Base-by-base conservation (phyloP, 2,329 filamentous ascomycete genomes). In the Monascus ruber region DNA sequence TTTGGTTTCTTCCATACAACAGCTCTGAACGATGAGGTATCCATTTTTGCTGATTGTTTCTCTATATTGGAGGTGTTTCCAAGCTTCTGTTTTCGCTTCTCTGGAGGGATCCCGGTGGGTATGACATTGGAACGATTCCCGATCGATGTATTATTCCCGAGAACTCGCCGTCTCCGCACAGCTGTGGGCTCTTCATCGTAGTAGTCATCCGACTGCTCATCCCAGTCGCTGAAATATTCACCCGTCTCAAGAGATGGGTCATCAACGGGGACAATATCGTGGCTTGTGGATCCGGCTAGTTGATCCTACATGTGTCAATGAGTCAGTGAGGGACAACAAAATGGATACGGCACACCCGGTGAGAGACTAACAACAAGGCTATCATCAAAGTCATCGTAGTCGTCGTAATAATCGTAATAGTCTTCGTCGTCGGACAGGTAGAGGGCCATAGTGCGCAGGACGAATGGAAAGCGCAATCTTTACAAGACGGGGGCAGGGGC, bases 161-260 rank as follows among this genome's bases (percentile, higher is more conserved):
- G 47, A 34, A 48, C 25, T 6, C 51, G 45, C 24, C 46, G 47
- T 33, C 43, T 39, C 24, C 47, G 49, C 6, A 55, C 48, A 28
- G 57, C 52, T 4, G 56, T 59, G 10, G 63, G 57, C 28, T 67
- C 64, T 38, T 66, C 62, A 33, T 68, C 64, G 41, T 63, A 60
- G 46, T 65, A 67, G 42, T 68, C 64, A 38, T 68, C 64, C 9
- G 64, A 62, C 34, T 65, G 59, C 26, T 67, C 65, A 34, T 66
- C 64, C 63, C 64, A 68, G 45, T 69, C 66, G 37, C 60, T 64
- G 48, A 55, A 64, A 35, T 58, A 60, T 8, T 66, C 63, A 38
- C 59, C 54, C 5, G 57, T 44, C 29, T 69, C 64, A 25, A 59
- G 50, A 9, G 49, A 53, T 5, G 63, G 58, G 38, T 68, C 60